A percentile compares a stretch with the other conserved stretches of the same genome.
These are phyloP conservation scores for Larix kaempferi DNA, from an alignment of 75 land plant genomes.

Conservation along the genomic window DNA sequence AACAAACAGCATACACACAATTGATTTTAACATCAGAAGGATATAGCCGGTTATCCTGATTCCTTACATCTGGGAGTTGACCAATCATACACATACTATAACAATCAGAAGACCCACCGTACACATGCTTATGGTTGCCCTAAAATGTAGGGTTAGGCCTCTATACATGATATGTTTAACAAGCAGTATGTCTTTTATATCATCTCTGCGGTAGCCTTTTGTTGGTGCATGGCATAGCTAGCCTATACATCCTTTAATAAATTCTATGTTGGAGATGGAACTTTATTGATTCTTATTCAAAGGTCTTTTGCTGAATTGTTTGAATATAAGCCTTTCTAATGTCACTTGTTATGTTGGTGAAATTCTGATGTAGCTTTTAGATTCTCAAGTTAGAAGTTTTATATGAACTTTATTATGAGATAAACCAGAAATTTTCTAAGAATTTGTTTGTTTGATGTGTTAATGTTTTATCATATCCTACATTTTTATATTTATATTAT, in stretches of 20 bases:
- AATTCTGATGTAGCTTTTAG: background rate
- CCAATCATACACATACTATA: too few relatives aligned
- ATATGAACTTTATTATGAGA: background rate
- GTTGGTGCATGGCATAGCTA: too few relatives aligned
- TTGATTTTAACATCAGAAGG: too few relatives aligned
- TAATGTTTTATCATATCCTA: background rate
- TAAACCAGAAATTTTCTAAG: background rate
- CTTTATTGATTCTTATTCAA: background rate
- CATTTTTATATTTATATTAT: background rate
- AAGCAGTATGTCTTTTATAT: too few relatives aligned
- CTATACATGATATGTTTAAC: too few relatives aligned
- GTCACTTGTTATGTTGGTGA: background rate
- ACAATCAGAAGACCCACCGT: too few relatives aligned
- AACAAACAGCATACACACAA: too few relatives aligned
- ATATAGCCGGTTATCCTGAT: too few relatives aligned
- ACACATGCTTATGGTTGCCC: too few relatives aligned
- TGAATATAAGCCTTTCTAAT: background rate
- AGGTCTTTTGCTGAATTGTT: background rate
- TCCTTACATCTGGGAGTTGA: too few relatives aligned
- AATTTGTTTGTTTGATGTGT: background rate
- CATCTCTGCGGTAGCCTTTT: too few relatives aligned
- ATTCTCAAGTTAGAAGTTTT: background rate
- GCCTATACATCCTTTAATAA: constrained; percentile 4
- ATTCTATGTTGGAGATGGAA: background rate
- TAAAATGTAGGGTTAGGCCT: too few relatives aligned